Conservation (phyloP, 106 monocot species). For the Chionographis japonica region DNA sequence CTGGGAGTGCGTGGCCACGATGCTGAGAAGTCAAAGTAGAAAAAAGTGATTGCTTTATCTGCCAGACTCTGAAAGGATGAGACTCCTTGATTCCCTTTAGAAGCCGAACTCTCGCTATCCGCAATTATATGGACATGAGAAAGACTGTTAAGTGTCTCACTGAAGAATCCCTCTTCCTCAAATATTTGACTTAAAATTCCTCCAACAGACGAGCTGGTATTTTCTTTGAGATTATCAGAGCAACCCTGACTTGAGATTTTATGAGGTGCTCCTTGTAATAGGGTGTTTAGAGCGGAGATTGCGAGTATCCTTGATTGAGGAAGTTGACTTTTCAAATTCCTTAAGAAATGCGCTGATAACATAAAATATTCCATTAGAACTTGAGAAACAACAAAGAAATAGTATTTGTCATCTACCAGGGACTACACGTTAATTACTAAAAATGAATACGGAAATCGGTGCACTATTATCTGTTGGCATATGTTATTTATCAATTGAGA, state of each 20-base stretch:
- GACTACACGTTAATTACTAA: too few relatives aligned
- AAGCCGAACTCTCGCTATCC: constrained; percentile 63
- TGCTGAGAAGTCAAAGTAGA: constrained; percentile 96
- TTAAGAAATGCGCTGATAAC: constrained; percentile 74
- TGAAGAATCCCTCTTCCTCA: constrained; percentile 67
- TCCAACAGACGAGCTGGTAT: constrained; percentile 18
- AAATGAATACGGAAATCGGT: too few relatives aligned
- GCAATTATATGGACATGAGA: constrained; percentile 86
- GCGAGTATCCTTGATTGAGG: constrained; percentile 98
- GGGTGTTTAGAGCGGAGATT: constrained; percentile 82
- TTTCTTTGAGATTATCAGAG: constrained; percentile 23
- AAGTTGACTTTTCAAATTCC: constrained; percentile 81
- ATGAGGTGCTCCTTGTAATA: constrained; percentile 61
- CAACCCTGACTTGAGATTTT: constrained; percentile 28
- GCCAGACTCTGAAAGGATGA: constrained; percentile 73
- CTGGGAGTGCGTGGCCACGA: constrained; percentile 94
- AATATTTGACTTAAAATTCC: constrained; percentile 47
- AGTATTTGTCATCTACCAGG: not conserved
- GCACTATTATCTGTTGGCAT: too few relatives aligned
- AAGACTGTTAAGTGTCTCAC: constrained; percentile 75
- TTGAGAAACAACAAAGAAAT: constrained; percentile 3
- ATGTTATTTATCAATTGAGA: too few relatives aligned
- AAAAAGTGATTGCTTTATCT: constrained; percentile 86
- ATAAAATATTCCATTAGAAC: constrained; percentile 12
- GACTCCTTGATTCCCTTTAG: constrained; percentile 49